Percentiles rank a stretch among this genome's conserved stretches.
phyloP scores from a whole-genome alignment of 768 basidiomycete species.

The Amyloporia xantha region DNA sequence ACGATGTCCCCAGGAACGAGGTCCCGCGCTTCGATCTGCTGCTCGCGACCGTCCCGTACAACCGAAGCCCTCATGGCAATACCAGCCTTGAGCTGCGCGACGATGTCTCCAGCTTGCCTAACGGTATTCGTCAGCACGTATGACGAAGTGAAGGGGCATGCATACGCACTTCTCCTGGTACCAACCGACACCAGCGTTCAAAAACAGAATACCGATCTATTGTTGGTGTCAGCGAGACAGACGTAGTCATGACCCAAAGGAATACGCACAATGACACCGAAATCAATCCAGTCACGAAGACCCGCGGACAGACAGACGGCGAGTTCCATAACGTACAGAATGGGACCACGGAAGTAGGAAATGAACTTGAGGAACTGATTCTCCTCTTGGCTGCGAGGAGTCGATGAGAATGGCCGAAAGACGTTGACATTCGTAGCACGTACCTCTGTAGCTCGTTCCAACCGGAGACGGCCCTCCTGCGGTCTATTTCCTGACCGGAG shows the following conservation, averaged over 20 bases:
- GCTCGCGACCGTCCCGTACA: slow-evolving; percentile 35
- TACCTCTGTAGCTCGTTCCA: slow-evolving; percentile 39
- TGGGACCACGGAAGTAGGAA: slow-evolving; percentile 38
- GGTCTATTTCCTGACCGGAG: slow-evolving; percentile 24
- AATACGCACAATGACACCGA: slow-evolving; percentile 38
- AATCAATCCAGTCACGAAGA: slow-evolving; percentile 41
- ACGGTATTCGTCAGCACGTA: background rate
- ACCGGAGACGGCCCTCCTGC: slow-evolving; percentile 29
- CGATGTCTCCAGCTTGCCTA: slow-evolving; percentile 5
- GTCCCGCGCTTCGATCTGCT: slow-evolving; percentile 37
- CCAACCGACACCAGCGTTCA: slow-evolving; percentile 40
- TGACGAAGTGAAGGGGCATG: slow-evolving; percentile 6
- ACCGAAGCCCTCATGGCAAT: slow-evolving; percentile 36
- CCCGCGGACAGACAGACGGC: slow-evolving; percentile 40
- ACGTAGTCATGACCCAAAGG: background rate
- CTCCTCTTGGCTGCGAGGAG: slow-evolving; percentile 24
- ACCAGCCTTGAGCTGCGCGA: slow-evolving; percentile 41
- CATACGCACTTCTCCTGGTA: slow-evolving; percentile 45
- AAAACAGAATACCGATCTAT: slow-evolving; percentile 32
- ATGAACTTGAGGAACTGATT: slow-evolving; percentile 40
- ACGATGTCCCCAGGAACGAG: slow-evolving; percentile 38
- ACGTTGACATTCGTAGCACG: slow-evolving; percentile 4
- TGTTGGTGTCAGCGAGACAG: background rate
- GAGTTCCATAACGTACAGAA: slow-evolving; percentile 41
- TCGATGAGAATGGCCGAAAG: background rate